Conservation (phyloP, 1,284 basidiomycete species). For the Ustilago lituana region DNA sequence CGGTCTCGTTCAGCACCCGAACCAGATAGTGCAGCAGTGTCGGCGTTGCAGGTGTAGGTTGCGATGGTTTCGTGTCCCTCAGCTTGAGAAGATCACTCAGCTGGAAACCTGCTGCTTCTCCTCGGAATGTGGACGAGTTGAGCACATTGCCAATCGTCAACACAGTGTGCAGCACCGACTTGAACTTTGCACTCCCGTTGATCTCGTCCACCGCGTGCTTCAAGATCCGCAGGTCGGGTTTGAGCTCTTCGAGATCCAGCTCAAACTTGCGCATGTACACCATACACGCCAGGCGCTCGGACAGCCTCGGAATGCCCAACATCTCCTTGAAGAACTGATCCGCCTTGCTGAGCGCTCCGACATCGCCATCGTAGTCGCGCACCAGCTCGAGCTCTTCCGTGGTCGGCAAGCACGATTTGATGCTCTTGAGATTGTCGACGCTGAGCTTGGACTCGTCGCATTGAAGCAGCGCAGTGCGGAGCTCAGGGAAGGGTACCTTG, state of each 20-base stretch:
- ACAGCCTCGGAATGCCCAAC: constrained; percentile 78
- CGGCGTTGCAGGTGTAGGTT: constrained; percentile 76
- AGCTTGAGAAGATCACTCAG: constrained; percentile 83
- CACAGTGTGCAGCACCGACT: constrained; percentile 74
- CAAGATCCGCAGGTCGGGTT: constrained; percentile 82
- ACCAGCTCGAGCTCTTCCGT: constrained; percentile 57
- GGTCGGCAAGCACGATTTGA: constrained; percentile 55
- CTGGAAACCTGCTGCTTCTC: constrained; percentile 83
- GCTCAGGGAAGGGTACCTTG: constrained; percentile 56
- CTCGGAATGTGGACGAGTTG: constrained; percentile 83
- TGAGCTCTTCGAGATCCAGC: constrained; percentile 81
- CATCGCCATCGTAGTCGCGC: constrained; percentile 54
- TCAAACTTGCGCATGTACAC: constrained; percentile 82
- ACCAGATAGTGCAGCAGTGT: constrained; percentile 88
- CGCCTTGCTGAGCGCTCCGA: constrained; percentile 71
- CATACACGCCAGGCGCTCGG: constrained; percentile 81
- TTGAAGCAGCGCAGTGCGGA: constrained; percentile 49
- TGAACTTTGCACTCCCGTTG: constrained; percentile 76
- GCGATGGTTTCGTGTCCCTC: constrained; percentile 82
- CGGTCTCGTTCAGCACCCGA: constrained; percentile 76
- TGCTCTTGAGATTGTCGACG: constrained; percentile 53
- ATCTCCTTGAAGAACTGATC: constrained; percentile 88
- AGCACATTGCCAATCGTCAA: constrained; percentile 82
- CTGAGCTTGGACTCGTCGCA: constrained; percentile 50
- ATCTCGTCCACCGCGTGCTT: constrained; percentile 79